Base-by-base conservation (phyloP, 2,329 filamentous ascomycete species). In the Aspergillus aculeatinus region DNA sequence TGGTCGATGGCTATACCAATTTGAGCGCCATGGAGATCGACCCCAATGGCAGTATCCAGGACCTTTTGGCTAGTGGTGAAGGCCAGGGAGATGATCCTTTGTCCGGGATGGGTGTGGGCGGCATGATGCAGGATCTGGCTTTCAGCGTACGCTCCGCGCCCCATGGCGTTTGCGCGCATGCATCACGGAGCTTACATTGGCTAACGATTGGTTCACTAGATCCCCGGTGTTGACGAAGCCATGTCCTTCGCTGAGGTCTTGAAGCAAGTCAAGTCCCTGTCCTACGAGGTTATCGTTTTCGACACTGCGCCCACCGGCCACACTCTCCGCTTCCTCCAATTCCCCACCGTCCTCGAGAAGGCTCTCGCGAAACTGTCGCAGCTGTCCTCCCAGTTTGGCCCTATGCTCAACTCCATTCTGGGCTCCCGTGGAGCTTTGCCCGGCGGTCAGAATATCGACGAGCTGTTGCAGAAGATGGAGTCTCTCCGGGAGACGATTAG, bases 161-260 rank as follows among this genome's bases (percentile, higher is more conserved):
- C 42, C 31, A 21, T n/a, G 35, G 48, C 48, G 57, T 9, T 23
- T 56, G 39, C 47, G 62, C 9, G 27, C 19, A 29, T 48, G 61
- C 27, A 31, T 31, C 27, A 21, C 42, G 5, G 5, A 4, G 33
- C 27, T 60, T 27, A 27, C 48, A 21, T 48, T 48, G 42, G 25
- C 31, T 48, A 2, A 55, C n/a, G 39, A 35, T 52, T 64, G 48
- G 67, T 56, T 16, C n/a, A n/a, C 12, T 69, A 96, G 91, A 99
- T 99, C 64, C 95, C 95, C 19, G 95, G 95, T 79, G 96, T 99
- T 64, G 95, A 99, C 76, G 95, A 99, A 79, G 95, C 95, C 77
- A 99, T 99, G 95, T 97, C 93, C 59, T 99, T 99, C 74, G 95
- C 95, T 76, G 95, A 99, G 81, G 95, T 99, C 65, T 85, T 99